phyloP scores from a whole-genome alignment of 148 eudicot species.

The Rheum nobile region DNA sequence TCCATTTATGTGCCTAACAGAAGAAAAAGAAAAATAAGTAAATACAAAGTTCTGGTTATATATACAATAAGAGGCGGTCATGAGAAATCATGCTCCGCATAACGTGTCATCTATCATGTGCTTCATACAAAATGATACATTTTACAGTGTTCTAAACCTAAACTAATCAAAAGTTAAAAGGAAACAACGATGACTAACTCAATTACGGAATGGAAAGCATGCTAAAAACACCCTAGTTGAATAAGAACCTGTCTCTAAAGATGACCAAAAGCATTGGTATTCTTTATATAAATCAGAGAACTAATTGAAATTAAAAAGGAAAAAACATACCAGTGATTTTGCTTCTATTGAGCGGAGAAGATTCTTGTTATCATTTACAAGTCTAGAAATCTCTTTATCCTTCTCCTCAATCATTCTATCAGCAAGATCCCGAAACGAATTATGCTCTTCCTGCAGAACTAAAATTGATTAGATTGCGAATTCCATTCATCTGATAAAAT shows the following conservation, averaged over 20 bases:
- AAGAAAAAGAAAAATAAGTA: neutral
- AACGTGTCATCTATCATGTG: neutral
- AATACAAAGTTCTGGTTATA: neutral
- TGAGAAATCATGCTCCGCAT: neutral
- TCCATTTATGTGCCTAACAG: too few species aligned
- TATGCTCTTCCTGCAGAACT: constrained; percentile 79
- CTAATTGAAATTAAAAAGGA: neutral
- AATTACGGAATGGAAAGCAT: neutral
- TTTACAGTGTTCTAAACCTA: neutral
- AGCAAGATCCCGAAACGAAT: constrained; percentile 83
- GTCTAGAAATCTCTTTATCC: constrained; percentile 84
- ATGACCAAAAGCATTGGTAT: neutral
- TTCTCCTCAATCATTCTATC: constrained; percentile 94
- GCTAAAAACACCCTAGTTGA: neutral
- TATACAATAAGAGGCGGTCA: neutral
- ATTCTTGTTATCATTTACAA: constrained; percentile 55
- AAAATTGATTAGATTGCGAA: constrained; percentile 10
- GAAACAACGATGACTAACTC: neutral
- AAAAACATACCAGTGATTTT: constrained; percentile 29
- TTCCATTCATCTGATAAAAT: neutral
- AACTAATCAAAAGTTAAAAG: neutral
- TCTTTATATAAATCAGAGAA: neutral
- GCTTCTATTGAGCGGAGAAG: constrained; percentile 48
- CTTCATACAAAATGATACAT: neutral
- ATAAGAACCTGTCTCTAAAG: neutral